phyloP scores from a whole-genome alignment of 2,329 filamentous ascomycete genomes.

The Aspergillus luchuensis region DNA sequence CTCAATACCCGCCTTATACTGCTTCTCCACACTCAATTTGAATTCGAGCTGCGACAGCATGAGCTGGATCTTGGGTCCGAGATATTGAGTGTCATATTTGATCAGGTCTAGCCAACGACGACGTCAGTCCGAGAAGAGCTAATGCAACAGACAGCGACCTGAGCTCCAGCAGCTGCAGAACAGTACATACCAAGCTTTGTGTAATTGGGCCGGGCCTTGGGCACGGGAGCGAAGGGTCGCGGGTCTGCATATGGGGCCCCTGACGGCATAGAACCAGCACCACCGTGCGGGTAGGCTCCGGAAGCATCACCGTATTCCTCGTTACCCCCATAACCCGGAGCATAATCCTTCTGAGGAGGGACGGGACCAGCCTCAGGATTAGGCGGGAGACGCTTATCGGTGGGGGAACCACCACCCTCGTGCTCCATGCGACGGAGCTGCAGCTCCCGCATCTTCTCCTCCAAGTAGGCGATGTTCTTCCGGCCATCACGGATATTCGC shows the following conservation, averaged over 20 bases:
- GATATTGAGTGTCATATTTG: slow-evolving; percentile 95
- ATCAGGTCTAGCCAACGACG: slow-evolving; percentile 71
- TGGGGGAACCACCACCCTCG: slow-evolving; percentile 44
- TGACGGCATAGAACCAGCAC: slow-evolving; percentile 75
- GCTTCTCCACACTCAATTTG: slow-evolving; percentile 97
- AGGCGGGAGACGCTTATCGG: slow-evolving; percentile 51
- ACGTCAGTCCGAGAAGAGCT: slow-evolving; percentile 19
- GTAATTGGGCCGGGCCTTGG: slow-evolving; percentile 83
- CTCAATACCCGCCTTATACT: slow-evolving; percentile 97
- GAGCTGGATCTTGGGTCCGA: slow-evolving; percentile 95
- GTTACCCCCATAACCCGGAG: slow-evolving; percentile 65
- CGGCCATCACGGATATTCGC: slow-evolving; percentile 91
- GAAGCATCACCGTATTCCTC: slow-evolving; percentile 65
- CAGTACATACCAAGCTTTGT: slow-evolving; percentile 81
- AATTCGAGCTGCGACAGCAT: slow-evolving; percentile 99
- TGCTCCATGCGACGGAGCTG: slow-evolving; percentile 66
- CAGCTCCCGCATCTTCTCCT: slow-evolving; percentile 86
- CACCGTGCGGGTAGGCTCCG: slow-evolving; percentile 60
- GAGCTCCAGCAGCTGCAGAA: not conserved
- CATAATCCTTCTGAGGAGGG: slow-evolving; percentile 74
- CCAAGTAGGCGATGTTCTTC: slow-evolving; percentile 92
- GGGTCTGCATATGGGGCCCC: slow-evolving; percentile 76
- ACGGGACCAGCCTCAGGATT: slow-evolving; percentile 53
- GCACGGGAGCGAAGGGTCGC: slow-evolving; percentile 66
- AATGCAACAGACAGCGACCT: slow-evolving; percentile 9